Base-by-base conservation (phyloP, 1,284 basidiomycete genomes). In the Nidula niveotomentosa region DNA sequence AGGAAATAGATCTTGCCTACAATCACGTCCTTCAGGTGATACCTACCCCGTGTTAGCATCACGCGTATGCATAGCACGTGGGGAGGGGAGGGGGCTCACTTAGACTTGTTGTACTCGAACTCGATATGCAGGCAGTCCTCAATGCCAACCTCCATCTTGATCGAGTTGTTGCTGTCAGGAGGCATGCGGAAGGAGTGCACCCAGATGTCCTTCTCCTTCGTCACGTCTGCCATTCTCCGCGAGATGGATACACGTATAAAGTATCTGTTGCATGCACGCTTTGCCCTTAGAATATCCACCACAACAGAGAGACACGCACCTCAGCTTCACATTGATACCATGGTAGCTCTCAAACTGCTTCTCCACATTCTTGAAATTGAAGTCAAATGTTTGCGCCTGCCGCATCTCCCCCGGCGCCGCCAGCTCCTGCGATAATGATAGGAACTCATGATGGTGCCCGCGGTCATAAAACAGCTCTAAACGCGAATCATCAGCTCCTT, bases 111-210 rank as follows among this genome's bases (percentile, higher is more conserved):
- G 77, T 99, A 98, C 75, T 99, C 96, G 65, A 99, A 98, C 73
- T 99, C 96, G 66, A 99, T 99, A 70, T 99, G 96, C 62, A 98
- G 74, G 72, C 96, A 98, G 69, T 99, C 96, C 69, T 98, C 96
- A 59, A 99, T 98, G 13, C 96, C 96, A 37, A 99, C 97, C 73
- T 99, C 96, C 97, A 99, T 99, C 81, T 97, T 98, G 77, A 98
- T 98, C 36, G 93, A 91, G 69, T 96, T 96, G 74, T 97, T 98
- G 63, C 86, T 91, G 69, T 99, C 97, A 54, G 96, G 95, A 2
- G 96, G 96, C 93, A 98, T 97, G 41, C 96, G 90, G 77, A 93
- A 99, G 8, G 93, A 96, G 70, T 99, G 96, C 1, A 99, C 97
- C 96, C 96, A 99, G 35, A 98, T 71, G 61, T 98, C 96, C 66